Evolutionary conservation across 2,329 filamentous ascomycete species (phyloP).

Genomic region (Graphilbum sp.): DNA sequence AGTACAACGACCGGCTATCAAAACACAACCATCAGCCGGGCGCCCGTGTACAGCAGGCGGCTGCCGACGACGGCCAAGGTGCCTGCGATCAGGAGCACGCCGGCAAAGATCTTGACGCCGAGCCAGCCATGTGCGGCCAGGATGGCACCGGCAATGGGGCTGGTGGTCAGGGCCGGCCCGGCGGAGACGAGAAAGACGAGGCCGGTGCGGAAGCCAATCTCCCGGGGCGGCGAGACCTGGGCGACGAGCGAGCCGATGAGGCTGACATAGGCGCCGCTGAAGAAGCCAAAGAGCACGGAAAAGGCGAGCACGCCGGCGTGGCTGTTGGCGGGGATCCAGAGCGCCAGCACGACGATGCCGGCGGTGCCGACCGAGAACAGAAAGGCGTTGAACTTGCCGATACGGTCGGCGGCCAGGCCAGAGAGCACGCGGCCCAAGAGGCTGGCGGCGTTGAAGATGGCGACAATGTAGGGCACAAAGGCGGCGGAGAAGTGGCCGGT

Average conservation of each 20-base stretch:
- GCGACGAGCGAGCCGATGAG: slow-evolving; percentile 21
- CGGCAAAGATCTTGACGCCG: slow-evolving; percentile 21
- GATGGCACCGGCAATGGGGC: slow-evolving; percentile 30
- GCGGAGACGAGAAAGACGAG: slow-evolving; percentile 32
- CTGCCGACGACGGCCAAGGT: no score
- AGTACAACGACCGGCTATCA: slow-evolving; percentile 12
- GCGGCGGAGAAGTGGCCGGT: slow-evolving; percentile 8
- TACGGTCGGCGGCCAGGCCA: slow-evolving; percentile 15
- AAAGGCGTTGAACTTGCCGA: slow-evolving; percentile 24
- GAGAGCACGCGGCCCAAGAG: slow-evolving; percentile 19
- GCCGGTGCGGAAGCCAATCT: slow-evolving; percentile 39
- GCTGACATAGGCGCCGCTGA: slow-evolving; percentile 23
- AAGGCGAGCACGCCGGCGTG: slow-evolving; percentile 19
- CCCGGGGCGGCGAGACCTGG: slow-evolving; percentile 36
- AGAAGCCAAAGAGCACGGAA: slow-evolving; percentile 24
- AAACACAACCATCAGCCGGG: no score
- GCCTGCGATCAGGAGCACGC: slow-evolving; percentile 16
- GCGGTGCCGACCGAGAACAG: slow-evolving; percentile 28
- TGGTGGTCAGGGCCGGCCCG: slow-evolving; percentile 33
- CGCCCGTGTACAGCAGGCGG: no score
- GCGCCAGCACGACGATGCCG: slow-evolving; percentile 18
- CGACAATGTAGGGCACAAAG: slow-evolving; percentile 12
- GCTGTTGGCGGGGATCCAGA: slow-evolving; percentile 24
- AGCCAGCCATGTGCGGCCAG: slow-evolving; percentile 12
- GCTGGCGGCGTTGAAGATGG: slow-evolving; percentile 15